A percentile compares a stretch with the other conserved stretches of the same genome.
Conservation (phyloP, 2,329 filamentous ascomycete species). For the Arthroderma sp. region DNA sequence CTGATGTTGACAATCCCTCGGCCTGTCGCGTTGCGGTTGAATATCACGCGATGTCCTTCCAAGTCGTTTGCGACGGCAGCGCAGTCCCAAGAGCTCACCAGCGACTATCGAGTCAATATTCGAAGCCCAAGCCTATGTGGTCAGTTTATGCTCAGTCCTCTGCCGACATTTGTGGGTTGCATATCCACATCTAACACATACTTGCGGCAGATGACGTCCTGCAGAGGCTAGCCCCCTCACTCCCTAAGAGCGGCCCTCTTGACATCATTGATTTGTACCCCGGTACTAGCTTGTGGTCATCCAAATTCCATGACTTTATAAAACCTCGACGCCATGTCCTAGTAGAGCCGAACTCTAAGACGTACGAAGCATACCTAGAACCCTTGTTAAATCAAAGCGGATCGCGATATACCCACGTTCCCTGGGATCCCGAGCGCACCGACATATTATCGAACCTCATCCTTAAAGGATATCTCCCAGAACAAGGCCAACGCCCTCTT, state of each 20-base stretch:
- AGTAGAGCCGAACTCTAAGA: slow-evolving; percentile 53
- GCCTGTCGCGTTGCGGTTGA: too few species aligned
- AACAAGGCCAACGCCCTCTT: slow-evolving; percentile 37
- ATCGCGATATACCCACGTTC: slow-evolving; percentile 36
- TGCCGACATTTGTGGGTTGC: background rate
- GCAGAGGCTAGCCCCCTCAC: slow-evolving; percentile 52
- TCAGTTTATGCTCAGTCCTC: slow-evolving; percentile 11
- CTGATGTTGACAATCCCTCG: too few species aligned
- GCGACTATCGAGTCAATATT: slow-evolving; percentile 11
- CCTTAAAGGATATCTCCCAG: slow-evolving; percentile 30
- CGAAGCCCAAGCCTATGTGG: slow-evolving; percentile 23
- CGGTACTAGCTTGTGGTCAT: slow-evolving; percentile 64
- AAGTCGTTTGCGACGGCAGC: too few species aligned
- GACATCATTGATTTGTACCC: slow-evolving; percentile 83
- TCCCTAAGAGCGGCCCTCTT: slow-evolving; percentile 60
- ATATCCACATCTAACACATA: background rate
- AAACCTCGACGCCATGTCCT: slow-evolving; percentile 72
- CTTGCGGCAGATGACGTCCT: slow-evolving; percentile 48
- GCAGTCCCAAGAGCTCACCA: too few species aligned
- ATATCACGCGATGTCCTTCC: too few species aligned
- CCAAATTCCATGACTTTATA: slow-evolving; percentile 58
- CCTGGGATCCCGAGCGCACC: slow-evolving; percentile 42
- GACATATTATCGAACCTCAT: slow-evolving; percentile 27
- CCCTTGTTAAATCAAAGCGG: slow-evolving; percentile 40
- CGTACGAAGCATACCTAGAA: slow-evolving; percentile 50